Conservation (phyloP, 1,284 basidiomycete species). For the Boletellus deceptivus region DNA sequence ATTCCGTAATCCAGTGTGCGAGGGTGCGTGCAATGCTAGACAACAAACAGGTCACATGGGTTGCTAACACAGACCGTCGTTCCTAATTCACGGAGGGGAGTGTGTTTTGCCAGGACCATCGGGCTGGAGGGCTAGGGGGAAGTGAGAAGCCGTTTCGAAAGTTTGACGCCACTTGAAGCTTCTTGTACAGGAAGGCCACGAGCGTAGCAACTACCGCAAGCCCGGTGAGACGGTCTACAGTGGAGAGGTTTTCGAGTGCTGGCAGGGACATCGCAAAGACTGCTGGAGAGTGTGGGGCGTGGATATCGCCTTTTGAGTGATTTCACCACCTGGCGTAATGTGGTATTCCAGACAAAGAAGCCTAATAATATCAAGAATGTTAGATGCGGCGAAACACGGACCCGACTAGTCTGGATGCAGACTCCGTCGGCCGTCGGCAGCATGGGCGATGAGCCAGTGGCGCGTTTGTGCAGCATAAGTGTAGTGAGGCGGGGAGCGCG, state of each 20-base stretch:
- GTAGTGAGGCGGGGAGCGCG: no score
- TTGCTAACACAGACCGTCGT: background rate
- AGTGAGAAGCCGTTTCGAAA: slow-evolving; percentile 14
- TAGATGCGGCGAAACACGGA: no score
- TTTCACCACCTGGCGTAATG: no score
- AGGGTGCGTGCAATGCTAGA: slow-evolving; percentile 17
- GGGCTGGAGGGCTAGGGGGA: slow-evolving; percentile 28
- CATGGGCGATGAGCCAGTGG: no score
- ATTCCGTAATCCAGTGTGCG: slow-evolving; percentile 29
- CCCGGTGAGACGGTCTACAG: background rate
- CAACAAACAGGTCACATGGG: background rate
- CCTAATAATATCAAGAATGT: no score
- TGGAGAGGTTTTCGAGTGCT: background rate
- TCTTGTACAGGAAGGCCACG: slow-evolving; percentile 2
- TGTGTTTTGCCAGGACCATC: slow-evolving; percentile 28
- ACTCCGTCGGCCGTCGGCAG: no score
- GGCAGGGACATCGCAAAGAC: background rate
- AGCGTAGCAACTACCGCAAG: background rate
- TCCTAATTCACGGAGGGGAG: slow-evolving; percentile 23
- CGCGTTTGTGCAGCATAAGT: no score
- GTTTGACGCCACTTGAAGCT: background rate
- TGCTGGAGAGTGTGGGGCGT: background rate
- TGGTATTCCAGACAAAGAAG: no score
- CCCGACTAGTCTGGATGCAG: no score
- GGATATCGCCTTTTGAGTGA: no score